Base-by-base conservation (phyloP, 768 basidiomycete species). In the Tulasnella sp. region DNA sequence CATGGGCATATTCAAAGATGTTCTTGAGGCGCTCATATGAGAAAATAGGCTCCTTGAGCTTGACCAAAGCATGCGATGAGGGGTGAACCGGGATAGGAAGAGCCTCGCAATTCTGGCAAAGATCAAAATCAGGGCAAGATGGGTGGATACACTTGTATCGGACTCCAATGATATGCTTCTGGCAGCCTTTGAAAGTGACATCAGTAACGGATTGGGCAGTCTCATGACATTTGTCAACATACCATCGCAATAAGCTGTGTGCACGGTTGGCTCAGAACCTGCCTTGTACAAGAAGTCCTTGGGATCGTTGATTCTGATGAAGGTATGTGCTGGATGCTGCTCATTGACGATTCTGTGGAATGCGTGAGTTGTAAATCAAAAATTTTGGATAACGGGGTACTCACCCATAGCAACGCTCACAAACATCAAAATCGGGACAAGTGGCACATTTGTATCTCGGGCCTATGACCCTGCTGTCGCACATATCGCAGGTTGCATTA, bases 101-200 rank as follows among this genome's bases (percentile, higher is more conserved):
- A 4, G 85, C 79, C 65, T 90, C 88, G 65, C 89, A 92, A 46
- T 64, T 64, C 52, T 72, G 69, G 65, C 88, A 92, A 15, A 91
- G 70, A 59, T 92, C 89, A 58, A 78, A 89, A 63, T 90, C 83
- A 0, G 74, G 71, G 65, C 89, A 92, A 3, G 68, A 66, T 12
- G 76, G 70, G 60, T 88, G 78, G 76, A 86, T 79, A 65, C 89
- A 92, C 81, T 89, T 90, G 66, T 77, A 90, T 13, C 87, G 78
- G 46, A 71, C 62, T 3, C 83, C 84, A 20, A 56, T 60, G 46
- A 90, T 81, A 3, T 63, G 61, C 45, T 69, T 67, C 13, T 59
- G 56, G 58, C 87, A 89, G 27, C 67, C 69, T 3, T 82, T 83
- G 48, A 64, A 64, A 60, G 24, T 28, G 34, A 31, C 9, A 29